Percentiles rank a stretch among this genome's conserved stretches.
phyloP scores from a whole-genome alignment of 805 yeast species.

The Lipomyces yamadae region DNA sequence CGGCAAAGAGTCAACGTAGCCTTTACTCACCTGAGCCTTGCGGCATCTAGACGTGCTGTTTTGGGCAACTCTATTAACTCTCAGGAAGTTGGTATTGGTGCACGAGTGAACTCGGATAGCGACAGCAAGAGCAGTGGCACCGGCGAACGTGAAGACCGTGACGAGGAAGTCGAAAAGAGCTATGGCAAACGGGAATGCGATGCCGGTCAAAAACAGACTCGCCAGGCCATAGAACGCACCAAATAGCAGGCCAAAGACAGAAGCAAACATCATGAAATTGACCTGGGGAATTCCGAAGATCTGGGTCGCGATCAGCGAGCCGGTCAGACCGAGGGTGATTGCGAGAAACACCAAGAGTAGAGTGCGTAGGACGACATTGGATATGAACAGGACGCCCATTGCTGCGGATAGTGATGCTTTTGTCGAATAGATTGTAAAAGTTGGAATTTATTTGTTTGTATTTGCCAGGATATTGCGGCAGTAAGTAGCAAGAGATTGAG shows the following conservation, averaged over 20 bases:
- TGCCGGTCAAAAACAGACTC: slow-evolving; percentile 75
- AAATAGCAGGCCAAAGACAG: slow-evolving; percentile 82
- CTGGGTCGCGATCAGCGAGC: slow-evolving; percentile 75
- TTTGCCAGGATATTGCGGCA: no score
- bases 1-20: slow-evolving; percentile 76
- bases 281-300: slow-evolving; percentile 74
- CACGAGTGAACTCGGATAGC: slow-evolving; percentile 88
- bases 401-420: not conserved
- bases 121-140: slow-evolving; percentile 92
- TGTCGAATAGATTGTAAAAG: no score
- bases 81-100: slow-evolving; percentile 65
- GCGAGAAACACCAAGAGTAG: slow-evolving; percentile 76
- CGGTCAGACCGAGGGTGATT: slow-evolving; percentile 84
- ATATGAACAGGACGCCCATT: slow-evolving; percentile 34
- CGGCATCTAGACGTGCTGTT: slow-evolving; percentile 88
- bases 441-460: no score
- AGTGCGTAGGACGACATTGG: slow-evolving; percentile 60
- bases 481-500: no score
- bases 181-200: slow-evolving; percentile 86
- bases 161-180: slow-evolving; percentile 82
- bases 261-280: slow-evolving; percentile 84
- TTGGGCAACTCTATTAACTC: slow-evolving; percentile 69
- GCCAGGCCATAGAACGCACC: slow-evolving; percentile 77
- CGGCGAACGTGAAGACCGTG: slow-evolving; percentile 90
- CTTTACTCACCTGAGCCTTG: slow-evolving; percentile 67